Conservation (phyloP, 2,329 filamentous ascomycete genomes). For the Cadophora luteo-olivacea region DNA sequence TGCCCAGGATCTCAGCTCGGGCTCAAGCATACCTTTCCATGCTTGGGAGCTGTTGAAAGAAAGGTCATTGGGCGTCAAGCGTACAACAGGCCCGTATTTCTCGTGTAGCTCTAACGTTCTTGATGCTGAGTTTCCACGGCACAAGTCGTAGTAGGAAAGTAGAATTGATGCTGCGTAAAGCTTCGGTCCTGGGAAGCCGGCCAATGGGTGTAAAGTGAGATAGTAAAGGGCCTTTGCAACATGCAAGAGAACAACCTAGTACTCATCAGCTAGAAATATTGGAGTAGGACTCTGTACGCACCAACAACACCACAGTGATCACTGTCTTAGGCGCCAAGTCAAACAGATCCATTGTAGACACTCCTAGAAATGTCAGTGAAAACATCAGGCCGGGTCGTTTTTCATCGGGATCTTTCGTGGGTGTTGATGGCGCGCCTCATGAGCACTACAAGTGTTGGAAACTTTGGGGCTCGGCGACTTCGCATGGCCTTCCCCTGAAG, state of each 20-base stretch:
- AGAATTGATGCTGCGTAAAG: neutral
- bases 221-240: neutral
- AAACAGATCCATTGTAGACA: neutral
- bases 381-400: too few species aligned
- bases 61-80: constrained; percentile 13
- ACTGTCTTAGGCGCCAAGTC: neutral
- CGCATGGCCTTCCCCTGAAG: neutral
- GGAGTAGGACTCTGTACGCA: neutral
- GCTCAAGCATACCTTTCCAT: neutral
- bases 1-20: too few species aligned
- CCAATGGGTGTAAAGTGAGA: neutral
- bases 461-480: neutral
- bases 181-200: neutral
- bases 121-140: neutral
- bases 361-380: too few species aligned
- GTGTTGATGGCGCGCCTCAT: neutral
- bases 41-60: constrained; percentile 4
- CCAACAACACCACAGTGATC: neutral
- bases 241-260: neutral
- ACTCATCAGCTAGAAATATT: neutral
- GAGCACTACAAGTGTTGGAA: neutral
- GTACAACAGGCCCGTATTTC: constrained; percentile 17
- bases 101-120: constrained; percentile 9
- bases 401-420: too few species aligned
- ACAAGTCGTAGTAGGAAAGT: neutral